Conservation (phyloP, 495 filamentous ascomycete species). For the Tirmania nivea region DNA sequence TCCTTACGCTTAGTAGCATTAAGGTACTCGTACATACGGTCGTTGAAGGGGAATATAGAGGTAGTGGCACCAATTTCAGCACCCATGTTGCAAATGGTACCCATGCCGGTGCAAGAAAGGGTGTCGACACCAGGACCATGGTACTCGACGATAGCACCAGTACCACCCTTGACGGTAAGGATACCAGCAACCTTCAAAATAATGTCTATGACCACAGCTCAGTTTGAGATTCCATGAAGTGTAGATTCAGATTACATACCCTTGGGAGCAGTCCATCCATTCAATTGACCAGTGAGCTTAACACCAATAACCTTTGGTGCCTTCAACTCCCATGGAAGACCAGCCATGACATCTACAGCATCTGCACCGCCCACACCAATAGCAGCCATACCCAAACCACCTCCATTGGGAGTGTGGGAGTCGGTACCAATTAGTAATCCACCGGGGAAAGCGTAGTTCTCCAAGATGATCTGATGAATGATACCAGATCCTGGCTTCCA, state of each 20-base stretch:
- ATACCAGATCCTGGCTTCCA: slow-evolving; percentile 98
- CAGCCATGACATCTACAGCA: slow-evolving; percentile 96
- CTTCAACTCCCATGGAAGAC: slow-evolving; percentile 95
- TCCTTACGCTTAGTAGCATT: slow-evolving; percentile 71
- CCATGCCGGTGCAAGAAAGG: slow-evolving; percentile 41
- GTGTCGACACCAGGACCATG: slow-evolving; percentile 64
- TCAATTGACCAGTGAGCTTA: slow-evolving; percentile 70
- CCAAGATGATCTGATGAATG: slow-evolving; percentile 95
- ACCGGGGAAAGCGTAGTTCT: slow-evolving; percentile 98
- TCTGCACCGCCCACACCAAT: slow-evolving; percentile 98
- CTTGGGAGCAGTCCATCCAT: slow-evolving; percentile 89
- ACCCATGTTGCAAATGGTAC: slow-evolving; percentile 57
- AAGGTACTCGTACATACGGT: slow-evolving; percentile 92
- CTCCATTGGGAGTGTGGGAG: slow-evolving; percentile 94
- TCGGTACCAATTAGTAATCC: slow-evolving; percentile 96
- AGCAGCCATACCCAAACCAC: slow-evolving; percentile 86
- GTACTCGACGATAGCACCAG: slow-evolving; percentile 92
- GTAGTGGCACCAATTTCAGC: slow-evolving; percentile 57
- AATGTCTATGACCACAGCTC: slow-evolving; percentile 39
- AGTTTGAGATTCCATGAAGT: slow-evolving; percentile 3
- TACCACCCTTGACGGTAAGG: slow-evolving; percentile 94
- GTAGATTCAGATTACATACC: slow-evolving; percentile 21
- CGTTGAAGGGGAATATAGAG: slow-evolving; percentile 96
- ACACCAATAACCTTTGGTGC: slow-evolving; percentile 95
- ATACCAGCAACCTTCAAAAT: slow-evolving; percentile 97